Evolutionary conservation across 352 stramenopile species (phyloP), one percentile per base, ranked within the genome.

Genomic region (Pythium monospermum): DNA sequence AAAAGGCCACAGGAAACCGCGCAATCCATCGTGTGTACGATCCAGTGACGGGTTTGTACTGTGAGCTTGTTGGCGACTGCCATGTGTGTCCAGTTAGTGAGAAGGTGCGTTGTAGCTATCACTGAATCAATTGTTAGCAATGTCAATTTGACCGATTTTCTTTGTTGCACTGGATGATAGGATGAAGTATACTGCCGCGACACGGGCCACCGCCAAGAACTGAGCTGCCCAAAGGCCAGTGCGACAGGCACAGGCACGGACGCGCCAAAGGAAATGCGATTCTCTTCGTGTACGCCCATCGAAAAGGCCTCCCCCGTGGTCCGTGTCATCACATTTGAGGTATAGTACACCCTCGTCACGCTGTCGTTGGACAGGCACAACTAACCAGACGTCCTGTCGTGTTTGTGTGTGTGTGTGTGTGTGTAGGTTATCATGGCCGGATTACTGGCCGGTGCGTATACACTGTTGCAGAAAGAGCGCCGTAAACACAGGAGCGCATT

Each of bases 401-500:
- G 6, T 11, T 46, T 6, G 39, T 21, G 4, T 21, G 30, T 13
- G 7, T 16, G 19, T 46, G 21, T 13, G 36, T 5, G 35, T 4
- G 7, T 50, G 21, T 44, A 92, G 82, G 47, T 78, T 22, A 40
- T 72, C 30, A 88, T 93, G 77, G 43, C 57, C 1, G 59, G 56
- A 7, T 16, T 80, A 5, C 43, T 93, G 2, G 57, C 53, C 2
- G 58, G 64, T n/a, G 71, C 79, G 5, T 69, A 83, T 8, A 43
- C 63, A 27, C 36, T 87, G 18, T 46, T 93, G 21, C 54, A 66
- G 45, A 71, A 73, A 49, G 82, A 93, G 55, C 72, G 81, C 36
- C 59, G 66, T 19, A 93, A 90, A 4, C 72, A 93, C 66, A 53
- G 90, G 72, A 93, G 77, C 54, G 71, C 72, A 13, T 90, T 93